These are phyloP conservation scores for Kuraishia piskuri DNA, from an alignment of 805 yeast genomes.

Conservation along the genomic window DNA sequence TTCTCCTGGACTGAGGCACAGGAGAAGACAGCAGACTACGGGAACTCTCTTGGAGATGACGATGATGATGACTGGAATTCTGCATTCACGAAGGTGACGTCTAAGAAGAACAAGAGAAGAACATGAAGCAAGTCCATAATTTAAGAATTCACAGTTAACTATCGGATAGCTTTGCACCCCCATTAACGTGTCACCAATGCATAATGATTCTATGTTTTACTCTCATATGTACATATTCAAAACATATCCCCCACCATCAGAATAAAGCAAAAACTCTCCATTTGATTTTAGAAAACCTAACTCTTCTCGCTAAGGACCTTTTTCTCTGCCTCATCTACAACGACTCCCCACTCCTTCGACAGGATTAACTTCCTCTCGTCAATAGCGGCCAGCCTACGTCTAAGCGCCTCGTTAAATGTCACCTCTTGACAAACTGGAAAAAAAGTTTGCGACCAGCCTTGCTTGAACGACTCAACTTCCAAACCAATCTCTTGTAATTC, in stretches of 20 bases:
- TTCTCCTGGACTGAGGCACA: slow-evolving; percentile 68
- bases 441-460: slow-evolving; percentile 73
- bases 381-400: slow-evolving; percentile 56
- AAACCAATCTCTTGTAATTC: slow-evolving; percentile 70
- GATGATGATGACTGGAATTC: slow-evolving; percentile 46
- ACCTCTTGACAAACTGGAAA: slow-evolving; percentile 81
- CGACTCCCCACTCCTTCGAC: slow-evolving; percentile 22
- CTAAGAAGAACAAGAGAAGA: slow-evolving; percentile 45
- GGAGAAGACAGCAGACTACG: slow-evolving; percentile 11
- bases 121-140: background rate
- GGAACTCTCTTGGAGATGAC: slow-evolving; percentile 9
- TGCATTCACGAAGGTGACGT: slow-evolving; percentile 45
- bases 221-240: background rate
- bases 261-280: background rate
- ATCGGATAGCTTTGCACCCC: background rate
- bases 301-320: background rate
- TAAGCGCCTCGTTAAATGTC: slow-evolving; percentile 84
- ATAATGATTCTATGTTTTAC: background rate
- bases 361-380: slow-evolving; percentile 30
- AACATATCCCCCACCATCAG: background rate
- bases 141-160: background rate
- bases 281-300: background rate
- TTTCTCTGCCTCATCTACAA: slow-evolving; percentile 4
- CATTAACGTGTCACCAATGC: background rate
- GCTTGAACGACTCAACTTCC: slow-evolving; percentile 66